Base-by-base conservation (phyloP, 2,329 filamentous ascomycete species). In the Shiraia sp. region DNA sequence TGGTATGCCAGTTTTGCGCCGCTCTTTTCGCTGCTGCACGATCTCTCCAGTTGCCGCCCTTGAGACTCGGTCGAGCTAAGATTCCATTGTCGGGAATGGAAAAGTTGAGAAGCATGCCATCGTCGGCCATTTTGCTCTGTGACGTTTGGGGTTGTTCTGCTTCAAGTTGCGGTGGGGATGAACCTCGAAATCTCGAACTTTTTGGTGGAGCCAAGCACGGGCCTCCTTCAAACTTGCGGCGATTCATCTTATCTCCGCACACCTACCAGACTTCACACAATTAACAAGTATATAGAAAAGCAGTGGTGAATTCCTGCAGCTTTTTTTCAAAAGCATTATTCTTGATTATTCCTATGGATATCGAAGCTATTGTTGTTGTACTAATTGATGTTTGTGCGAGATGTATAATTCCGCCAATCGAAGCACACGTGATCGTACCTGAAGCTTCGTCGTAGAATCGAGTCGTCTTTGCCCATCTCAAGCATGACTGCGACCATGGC, bases 51-150 rank as follows among this genome's bases (percentile, higher is more conserved):
- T 83, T 82, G n/a, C 93, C 93, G 55, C 93, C 93, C 66, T 87
- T 93, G 70, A 95, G 88, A 40, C 75, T 79, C 3, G 76, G 72
- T 55, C 78, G 77, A 78, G 79, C 76, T 46, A 84, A 79, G 39
- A 88, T 67, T 10, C 86, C 79, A 13, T 75, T 79, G 47, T 88
- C 83, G 19, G 82, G 80, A 42, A 96, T 75, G 58, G 90, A 85
- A 67, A 97, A 96, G 61, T 97, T 97, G 65, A 97, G 77, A 42
- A 96, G 80, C 82, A 99, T 87, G 56, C 90, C 90, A 83, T 95
- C 88, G 75, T 97, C 91, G 36, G 88, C 88, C 91, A 97, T 96
- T 27, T 50, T 59, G 50, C 35, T 33, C 22, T n/a, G 12, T 33
- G 31, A 19, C 34, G 39, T 32, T 32, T 38, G 2, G 30, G 33